phyloP scores from a whole-genome alignment of 129 eudicot genomes.

The Chrysanthemum lavandulifolium region DNA sequence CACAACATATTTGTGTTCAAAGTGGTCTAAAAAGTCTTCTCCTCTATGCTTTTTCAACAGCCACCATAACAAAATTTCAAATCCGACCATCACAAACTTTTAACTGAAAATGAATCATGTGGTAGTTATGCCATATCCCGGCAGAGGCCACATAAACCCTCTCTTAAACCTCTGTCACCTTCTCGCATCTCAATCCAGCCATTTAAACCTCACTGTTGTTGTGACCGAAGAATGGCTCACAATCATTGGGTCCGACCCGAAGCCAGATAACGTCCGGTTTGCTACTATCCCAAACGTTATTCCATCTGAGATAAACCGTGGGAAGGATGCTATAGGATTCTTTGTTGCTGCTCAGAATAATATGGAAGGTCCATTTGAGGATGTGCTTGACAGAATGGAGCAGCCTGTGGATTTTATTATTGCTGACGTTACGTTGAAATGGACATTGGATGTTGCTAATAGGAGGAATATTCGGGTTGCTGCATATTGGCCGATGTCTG shows the following conservation, averaged over 20 bases:
- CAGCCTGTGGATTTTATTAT: conserved; percentile 39
- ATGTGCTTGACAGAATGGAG: conserved; percentile 42
- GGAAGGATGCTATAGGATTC: conserved; percentile 35
- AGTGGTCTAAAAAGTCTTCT: no score
- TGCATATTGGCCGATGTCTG: conserved; percentile 54
- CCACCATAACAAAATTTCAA: not conserved
- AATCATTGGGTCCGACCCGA: conserved; percentile 31
- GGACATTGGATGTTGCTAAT: conserved; percentile 48
- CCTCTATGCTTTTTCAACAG: no score
- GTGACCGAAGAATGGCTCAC: conserved; percentile 79
- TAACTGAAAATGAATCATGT: conserved; percentile 23
- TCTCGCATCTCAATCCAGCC: conserved; percentile 18
- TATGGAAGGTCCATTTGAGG: conserved; percentile 54
- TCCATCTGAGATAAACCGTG: conserved; percentile 63
- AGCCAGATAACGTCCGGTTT: conserved; percentile 35
- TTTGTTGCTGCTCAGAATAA: conserved; percentile 33
- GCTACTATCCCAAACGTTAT: conserved; percentile 60
- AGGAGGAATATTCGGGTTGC: conserved; percentile 69
- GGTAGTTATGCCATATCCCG: conserved; percentile 61
- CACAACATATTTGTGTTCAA: no score
- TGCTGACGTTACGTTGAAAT: conserved; percentile 38
- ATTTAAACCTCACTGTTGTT: conserved; percentile 42
- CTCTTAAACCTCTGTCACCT: conserved; percentile 52
- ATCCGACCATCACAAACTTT: not conserved
- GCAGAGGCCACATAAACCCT: conserved; percentile 80